Base-by-base conservation (phyloP, 257 asterid species). In the Agastache rugosa region DNA sequence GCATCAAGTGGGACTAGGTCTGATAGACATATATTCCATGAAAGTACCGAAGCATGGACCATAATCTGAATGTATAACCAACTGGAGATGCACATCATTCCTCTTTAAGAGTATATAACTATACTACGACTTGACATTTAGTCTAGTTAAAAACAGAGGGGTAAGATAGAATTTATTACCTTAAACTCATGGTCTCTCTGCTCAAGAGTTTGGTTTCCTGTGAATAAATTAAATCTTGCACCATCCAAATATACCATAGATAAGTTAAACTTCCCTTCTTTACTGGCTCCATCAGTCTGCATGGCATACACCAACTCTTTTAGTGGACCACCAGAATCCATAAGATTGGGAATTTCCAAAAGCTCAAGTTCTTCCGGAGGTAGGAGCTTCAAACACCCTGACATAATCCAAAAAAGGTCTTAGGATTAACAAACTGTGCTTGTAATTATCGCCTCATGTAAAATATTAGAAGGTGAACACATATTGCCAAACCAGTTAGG, bases 161-260 rank as follows among this genome's bases (percentile, higher is more conserved):
- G 65, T 39, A 62, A 64, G 63, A 75, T 62, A 73, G 25, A 63
- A 44, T 50, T 71, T 31, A 75, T 65, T 69, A 92, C 98, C 96
- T 91, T 81, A 82, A 87, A 95, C 84, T 83, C 87, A 75, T 83
- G 83, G 23, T 91, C 90, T 82, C 99, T 88, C 78, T 91, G 93
- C 75, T 87, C 86, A 34, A 91, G 87, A n/a, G 96, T 87, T 83
- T 92, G 99, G 85, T 86, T 85, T 77, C 99, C 99, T 8, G 99
- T 89, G 92, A 95, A 95, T 55, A 81, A 80, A 76, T 92, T 95
- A 80, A 90, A 92, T 79, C 96, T 91, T 50, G 89, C 76, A 53
- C 79, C 80, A 29, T 85, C 85, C 41, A 77, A 61, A 73, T 73
- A 84, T 42, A 78, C 79, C 17, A 66, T 73, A 35, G 91, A 83